Evolutionary conservation across 1,284 basidiomycete genomes (phyloP), one percentile per base, ranked within the genome.

Genomic region (Cystobasidiaceae sp.): DNA sequence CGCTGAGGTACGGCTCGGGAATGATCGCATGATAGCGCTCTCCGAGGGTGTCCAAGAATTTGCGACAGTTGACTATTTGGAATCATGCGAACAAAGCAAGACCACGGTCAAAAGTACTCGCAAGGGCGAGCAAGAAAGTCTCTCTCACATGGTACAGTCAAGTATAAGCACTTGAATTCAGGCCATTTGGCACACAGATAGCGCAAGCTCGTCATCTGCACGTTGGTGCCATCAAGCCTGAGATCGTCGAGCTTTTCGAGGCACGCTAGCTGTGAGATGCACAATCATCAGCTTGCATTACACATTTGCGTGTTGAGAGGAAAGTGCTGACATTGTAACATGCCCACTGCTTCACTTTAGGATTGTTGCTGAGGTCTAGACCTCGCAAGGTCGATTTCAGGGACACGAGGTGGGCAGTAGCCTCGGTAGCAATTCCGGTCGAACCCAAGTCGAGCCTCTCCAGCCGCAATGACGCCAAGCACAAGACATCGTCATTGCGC

Each of bases 281-380:
- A n/a, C n/a, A n/a, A n/a, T n/a, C n/a, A n/a, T n/a, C n/a, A n/a
- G n/a, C n/a, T n/a, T n/a, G n/a, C n/a, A n/a, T n/a, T n/a, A n/a
- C n/a, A n/a, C n/a, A n/a, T n/a, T n/a, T n/a, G n/a, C n/a, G n/a
- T n/a, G n/a, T 39, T 32, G 1, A 39, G 27, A n/a, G 48, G 6
- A n/a, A n/a, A n/a, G n/a, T n/a, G n/a, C n/a, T n/a, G n/a, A 62
- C 60, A 52, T 62, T 62, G 30, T 62, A 62, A 39, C 60, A 50
- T 3, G 49, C 60, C 33, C 60, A 62, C 30, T 64, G 61, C 33
- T 49, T 55, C 51, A 64, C 49, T 39, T 49, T 64, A 1, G 61
- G 61, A 48, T 64, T 64, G 49, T 64, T 55, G 27, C 30, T 45
- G n/a, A 64, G 43, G 41, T 56, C 21, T 5, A 64, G 25, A 8